A percentile compares a stretch with the other conserved stretches of the same genome.
phyloP scores from a whole-genome alignment of 306 rosid genomes.

The Trichosanthes cucumerina region DNA sequence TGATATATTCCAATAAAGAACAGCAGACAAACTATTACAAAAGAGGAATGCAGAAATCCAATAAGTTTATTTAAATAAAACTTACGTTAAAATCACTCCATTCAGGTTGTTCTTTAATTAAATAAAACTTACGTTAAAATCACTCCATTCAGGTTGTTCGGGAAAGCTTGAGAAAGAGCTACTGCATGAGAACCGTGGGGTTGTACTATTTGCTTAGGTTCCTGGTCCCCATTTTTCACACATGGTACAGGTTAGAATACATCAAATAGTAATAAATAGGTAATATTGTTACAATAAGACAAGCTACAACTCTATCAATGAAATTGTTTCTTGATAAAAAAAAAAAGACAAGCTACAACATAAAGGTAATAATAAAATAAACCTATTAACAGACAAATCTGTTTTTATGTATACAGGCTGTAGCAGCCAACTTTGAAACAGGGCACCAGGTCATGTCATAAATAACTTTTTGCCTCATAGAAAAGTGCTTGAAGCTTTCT shows the following conservation, averaged over 20 bases:
- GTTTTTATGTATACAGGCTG: not conserved
- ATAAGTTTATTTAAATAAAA: constrained; percentile 9
- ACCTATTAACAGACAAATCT: not conserved
- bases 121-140: constrained; percentile 63
- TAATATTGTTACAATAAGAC: not conserved
- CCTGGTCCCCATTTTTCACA: constrained; percentile 66
- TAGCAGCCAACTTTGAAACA: not conserved
- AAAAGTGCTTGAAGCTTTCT: not conserved
- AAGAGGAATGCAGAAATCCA: not conserved
- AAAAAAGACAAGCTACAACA: not conserved
- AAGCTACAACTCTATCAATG: not conserved
- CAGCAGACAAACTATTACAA: not conserved
- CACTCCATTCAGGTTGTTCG: constrained; percentile 64
- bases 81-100: constrained; percentile 81
- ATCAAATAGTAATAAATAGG: not conserved
- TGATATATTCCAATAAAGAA: not conserved
- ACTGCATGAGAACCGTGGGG: constrained; percentile 63
- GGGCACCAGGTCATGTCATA: not conserved
- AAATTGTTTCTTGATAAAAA: too few relatives aligned
- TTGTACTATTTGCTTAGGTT: constrained; percentile 45
- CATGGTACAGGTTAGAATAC: constrained; percentile 15
- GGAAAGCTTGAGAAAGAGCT: constrained; percentile 59
- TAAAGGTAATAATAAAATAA: not conserved
- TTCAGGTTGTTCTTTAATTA: constrained; percentile 40
- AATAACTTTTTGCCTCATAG: not conserved